Percentiles rank a stretch among this genome's conserved stretches.
Evolutionary conservation across 306 rosid species (phyloP).

Genomic region (Calophaca sinica): DNA sequence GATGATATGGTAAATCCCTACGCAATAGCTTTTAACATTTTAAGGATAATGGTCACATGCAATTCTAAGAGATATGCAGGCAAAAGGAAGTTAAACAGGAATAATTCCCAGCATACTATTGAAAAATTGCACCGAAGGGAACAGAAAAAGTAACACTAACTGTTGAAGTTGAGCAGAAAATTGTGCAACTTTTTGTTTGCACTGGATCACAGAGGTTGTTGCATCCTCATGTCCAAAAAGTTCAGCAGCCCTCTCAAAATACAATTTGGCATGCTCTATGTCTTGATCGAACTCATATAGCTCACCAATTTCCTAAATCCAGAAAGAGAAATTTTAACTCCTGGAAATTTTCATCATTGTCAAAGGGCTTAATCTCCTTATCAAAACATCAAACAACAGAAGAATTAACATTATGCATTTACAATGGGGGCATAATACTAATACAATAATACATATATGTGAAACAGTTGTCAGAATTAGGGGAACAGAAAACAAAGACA

Average conservation of each 20-base stretch:
- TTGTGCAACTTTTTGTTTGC: conserved; percentile 64
- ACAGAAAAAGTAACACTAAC: conserved; percentile 50
- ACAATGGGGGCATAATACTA: conserved; percentile 20
- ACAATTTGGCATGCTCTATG: conserved; percentile 47
- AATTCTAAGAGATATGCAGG: conserved; percentile 33
- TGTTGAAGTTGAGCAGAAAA: conserved; percentile 61
- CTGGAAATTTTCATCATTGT: conserved; percentile 6
- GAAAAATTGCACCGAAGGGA: conserved; percentile 14
- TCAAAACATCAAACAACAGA: conserved; percentile 25
- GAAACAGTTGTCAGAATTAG: conserved; percentile 23
- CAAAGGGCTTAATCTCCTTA: conserved; percentile 18
- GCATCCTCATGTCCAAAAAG: conserved; percentile 51
- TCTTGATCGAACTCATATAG: conserved; percentile 51
- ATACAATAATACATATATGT: not conserved
- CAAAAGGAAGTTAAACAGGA: conserved; percentile 28
- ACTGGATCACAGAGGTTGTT: conserved; percentile 59
- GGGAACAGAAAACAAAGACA: conserved; percentile 5
- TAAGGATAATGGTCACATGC: not conserved
- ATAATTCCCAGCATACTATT: conserved; percentile 8
- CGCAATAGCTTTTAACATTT: conserved; percentile 13
- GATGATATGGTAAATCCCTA: conserved; percentile 31
- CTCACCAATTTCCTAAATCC: conserved; percentile 61
- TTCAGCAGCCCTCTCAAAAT: conserved; percentile 61
- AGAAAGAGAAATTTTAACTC: conserved; percentile 38
- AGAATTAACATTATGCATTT: conserved; percentile 11